Percentiles rank a stretch among this genome's conserved stretches.
Conservation (phyloP, 257 asterid species). For the Lantana camara region DNA sequence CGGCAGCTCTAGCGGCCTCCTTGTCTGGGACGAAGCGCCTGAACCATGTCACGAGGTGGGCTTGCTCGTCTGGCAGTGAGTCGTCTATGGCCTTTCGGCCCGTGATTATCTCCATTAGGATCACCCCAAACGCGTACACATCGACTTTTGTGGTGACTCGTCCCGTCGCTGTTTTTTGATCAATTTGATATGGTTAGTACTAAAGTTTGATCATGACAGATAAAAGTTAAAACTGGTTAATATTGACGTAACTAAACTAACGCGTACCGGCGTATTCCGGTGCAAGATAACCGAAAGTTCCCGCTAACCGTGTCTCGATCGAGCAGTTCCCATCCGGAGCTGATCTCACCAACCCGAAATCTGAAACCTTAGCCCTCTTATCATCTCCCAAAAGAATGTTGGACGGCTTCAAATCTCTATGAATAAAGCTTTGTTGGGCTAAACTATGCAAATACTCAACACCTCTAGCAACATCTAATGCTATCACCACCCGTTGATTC, state of each 20-base stretch:
- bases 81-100: slow-evolving; percentile 76
- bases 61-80: slow-evolving; percentile 58
- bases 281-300: slow-evolving; percentile 97
- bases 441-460: slow-evolving; percentile 84
- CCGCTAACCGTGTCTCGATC: slow-evolving; percentile 73
- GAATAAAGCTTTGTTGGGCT: slow-evolving; percentile 85
- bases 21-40: slow-evolving; percentile 45
- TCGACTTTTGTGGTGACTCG: slow-evolving; percentile 84
- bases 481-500: slow-evolving; percentile 75
- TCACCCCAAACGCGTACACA: slow-evolving; percentile 83
- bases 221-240: too few species aligned
- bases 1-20: slow-evolving; percentile 38
- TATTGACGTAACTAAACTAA: neutral
- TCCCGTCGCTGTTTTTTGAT: slow-evolving; percentile 69
- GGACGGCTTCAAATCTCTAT: slow-evolving; percentile 87
- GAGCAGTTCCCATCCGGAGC: slow-evolving; percentile 71
- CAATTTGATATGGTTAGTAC: too few species aligned
- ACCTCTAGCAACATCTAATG: slow-evolving; percentile 89
- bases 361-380: slow-evolving; percentile 91
- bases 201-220: too few species aligned
- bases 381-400: slow-evolving; percentile 84
- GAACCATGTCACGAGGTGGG: slow-evolving; percentile 79
- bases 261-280: slow-evolving; percentile 88
- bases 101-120: slow-evolving; percentile 82
- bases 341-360: slow-evolving; percentile 83